phyloP scores from a whole-genome alignment of 768 basidiomycete species.

The Mycena leptocephala region DNA sequence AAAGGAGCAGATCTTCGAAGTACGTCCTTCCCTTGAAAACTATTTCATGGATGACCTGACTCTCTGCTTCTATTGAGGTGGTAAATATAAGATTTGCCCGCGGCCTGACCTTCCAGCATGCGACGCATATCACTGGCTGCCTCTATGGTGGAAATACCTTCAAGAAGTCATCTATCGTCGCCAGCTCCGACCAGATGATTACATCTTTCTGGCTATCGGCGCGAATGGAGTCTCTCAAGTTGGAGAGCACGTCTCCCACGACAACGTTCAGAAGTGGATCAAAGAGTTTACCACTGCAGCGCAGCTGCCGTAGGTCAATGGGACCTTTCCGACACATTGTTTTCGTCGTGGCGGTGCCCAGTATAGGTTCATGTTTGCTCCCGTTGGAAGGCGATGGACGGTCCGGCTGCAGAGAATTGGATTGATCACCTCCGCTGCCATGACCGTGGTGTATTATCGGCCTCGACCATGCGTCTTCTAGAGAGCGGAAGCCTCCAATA shows the following conservation, averaged over 20 bases:
- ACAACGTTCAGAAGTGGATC: slow-evolving; percentile 47
- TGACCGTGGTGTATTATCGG: no score
- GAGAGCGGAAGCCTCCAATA: no score
- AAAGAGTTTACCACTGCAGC: slow-evolving; percentile 40
- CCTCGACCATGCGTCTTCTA: no score
- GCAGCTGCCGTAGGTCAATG: neutral
- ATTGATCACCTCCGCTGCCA: no score
- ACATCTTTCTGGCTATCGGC: slow-evolving; percentile 50
- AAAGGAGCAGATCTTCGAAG: slow-evolving; percentile 24
- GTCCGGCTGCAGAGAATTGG: no score
- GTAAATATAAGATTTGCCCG: no score
- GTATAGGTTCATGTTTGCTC: slow-evolving; percentile 55
- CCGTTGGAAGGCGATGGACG: slow-evolving; percentile 47
- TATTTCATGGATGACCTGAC: no score
- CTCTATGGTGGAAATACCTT: slow-evolving; percentile 20
- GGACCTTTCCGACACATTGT: slow-evolving; percentile 49
- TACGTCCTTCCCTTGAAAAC: no score
- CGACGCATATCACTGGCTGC: no score
- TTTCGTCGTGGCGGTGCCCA: slow-evolving; percentile 53
- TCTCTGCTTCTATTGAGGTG: no score
- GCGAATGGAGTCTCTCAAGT: slow-evolving; percentile 37
- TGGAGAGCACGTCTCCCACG: slow-evolving; percentile 22
- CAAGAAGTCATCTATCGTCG: slow-evolving; percentile 39
- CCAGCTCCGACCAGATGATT: slow-evolving; percentile 43
- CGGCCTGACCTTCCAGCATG: no score